A percentile compares a stretch with the other conserved stretches of the same genome.
phyloP scores from a whole-genome alignment of 1,284 basidiomycete species.

The Meripilus lineatus region DNA sequence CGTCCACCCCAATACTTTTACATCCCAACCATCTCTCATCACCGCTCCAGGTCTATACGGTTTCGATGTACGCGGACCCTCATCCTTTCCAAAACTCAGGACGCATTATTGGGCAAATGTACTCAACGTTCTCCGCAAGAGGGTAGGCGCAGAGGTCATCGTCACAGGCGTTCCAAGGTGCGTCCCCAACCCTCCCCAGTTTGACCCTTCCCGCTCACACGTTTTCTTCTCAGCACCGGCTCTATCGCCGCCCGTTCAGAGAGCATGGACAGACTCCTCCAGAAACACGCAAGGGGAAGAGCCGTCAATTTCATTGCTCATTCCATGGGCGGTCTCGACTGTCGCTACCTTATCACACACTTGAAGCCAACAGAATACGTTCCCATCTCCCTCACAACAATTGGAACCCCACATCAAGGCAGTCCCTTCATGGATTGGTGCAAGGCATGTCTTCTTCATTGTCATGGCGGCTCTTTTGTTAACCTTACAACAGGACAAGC shows the following conservation, averaged over 20 bases:
- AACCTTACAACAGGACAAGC: conserved; percentile 55
- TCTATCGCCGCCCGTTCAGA: conserved; percentile 85
- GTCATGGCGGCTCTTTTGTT: not conserved
- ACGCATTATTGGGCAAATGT: conserved; percentile 97
- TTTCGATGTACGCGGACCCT: conserved; percentile 82
- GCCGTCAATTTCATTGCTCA: conserved; percentile 94
- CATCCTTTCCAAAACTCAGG: conserved; percentile 72
- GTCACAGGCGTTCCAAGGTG: conserved; percentile 94
- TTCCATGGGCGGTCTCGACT: conserved; percentile 97
- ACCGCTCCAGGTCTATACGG: conserved; percentile 78
- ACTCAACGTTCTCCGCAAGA: conserved; percentile 76
- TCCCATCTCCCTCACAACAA: conserved; percentile 85
- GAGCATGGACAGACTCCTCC: conserved; percentile 73
- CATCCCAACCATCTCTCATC: conserved; percentile 3
- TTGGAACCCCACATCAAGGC: conserved; percentile 93
- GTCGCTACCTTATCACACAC: conserved; percentile 85
- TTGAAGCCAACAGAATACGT: conserved; percentile 80
- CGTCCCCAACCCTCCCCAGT: not conserved
- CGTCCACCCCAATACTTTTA: conserved; percentile 21
- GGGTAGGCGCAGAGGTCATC: conserved; percentile 88
- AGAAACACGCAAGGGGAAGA: conserved; percentile 60
- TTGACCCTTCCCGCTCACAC: not conserved
- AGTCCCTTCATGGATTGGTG: conserved; percentile 99
- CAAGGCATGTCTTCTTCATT: conserved; percentile 44
- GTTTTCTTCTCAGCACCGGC: conserved; percentile 63